Base-by-base conservation (phyloP, 2,329 filamentous ascomycete genomes). In the Calcarisporium arbuscula region DNA sequence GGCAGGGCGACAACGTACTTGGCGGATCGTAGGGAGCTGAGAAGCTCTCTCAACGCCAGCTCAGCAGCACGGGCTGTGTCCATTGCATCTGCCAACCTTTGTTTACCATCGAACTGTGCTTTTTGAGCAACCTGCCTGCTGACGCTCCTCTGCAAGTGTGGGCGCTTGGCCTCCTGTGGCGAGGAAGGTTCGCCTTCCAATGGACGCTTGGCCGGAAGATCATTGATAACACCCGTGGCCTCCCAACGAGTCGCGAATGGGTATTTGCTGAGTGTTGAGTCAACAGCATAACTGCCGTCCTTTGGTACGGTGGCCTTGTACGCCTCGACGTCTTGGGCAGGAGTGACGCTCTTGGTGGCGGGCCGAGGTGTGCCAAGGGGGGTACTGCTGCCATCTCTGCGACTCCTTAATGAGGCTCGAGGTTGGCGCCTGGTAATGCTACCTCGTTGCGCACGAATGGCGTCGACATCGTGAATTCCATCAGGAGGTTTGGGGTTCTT, bases 401-500 rank as follows among this genome's bases (percentile, higher is more conserved):
- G 72, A 39, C 71, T 74, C 16, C 69, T 64, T 11, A 74, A 62
- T 2, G 80, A 79, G 37, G 73, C 77, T 49, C 85, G 76, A 3
- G 86, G 80, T 55, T 95, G 87, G 40, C 90, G 74, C 44, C 90
- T 73, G 18, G 90, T 96, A 58, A 96, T 94, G 41, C 78, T 75
- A 28, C 86, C 85, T 34, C 90, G 78, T 51, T 94, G 67, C 59
- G 83, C 85, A 47, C 77, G 75, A 51, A 96, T 96, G 58, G 86
- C 85, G 7, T 90, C 85, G 39, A 95, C 85, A 64, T 94, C 73
- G 61, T 96, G 90, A 29, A 95, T 65, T 32, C 89, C 89, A 61
- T 96, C 90, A 6, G 83, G 67, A 2, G 81, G 73, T 60, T 89
- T 92, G 2, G 90, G 87, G 57, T 95, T 95, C 65, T 88, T 94